Evolutionary conservation across 768 basidiomycete genomes (phyloP), one percentile per base, ranked within the genome.

Genomic region (Leccinum ochraceum): DNA sequence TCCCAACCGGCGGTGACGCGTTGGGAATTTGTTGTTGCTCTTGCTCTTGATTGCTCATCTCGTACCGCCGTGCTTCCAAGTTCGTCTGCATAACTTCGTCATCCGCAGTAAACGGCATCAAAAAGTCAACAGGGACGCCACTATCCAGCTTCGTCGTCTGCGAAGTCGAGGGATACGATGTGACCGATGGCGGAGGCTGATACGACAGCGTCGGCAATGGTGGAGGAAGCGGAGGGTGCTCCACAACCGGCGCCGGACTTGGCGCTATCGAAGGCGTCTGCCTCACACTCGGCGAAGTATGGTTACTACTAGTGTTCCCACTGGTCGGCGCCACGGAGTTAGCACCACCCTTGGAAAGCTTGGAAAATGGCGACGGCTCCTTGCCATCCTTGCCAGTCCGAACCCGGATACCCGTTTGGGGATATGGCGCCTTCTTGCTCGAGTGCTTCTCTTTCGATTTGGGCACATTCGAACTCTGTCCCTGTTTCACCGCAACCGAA

Each of bases 371-470:
- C 14, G 72, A 61, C 32, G 60, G 57, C 7, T 75, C 71, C 60
- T 78, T 78, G 49, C 74, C 76, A 30, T 75, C 71, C 60, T 78
- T 78, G 49, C 74, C 76, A 30, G 76, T 69, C 14, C 83, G 77
- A 10, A 80, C 71, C 16, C 84, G 83, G 49, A 83, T 75, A 39
- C 83, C 82, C 10, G 80, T 69, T 24, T 77, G 60, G 16, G 83
- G 82, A 51, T 81, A 79, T 13, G 65, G 63, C 2, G 42, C 22
- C 63, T 79, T 82, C 74, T 81, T 81, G 56, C 71, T 44, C 61
- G 39, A 78, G 73, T 57, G 44, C n/a, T 79, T 81, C 54, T 77
- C 78, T 61, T 78, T 79, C 54, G 68, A 69, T 64, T 69, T 75
- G 68, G 60, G 57, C 60, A 26, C 36, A 28, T 71, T 60, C 14